These are phyloP conservation scores for Catharanthus roseus DNA, from an alignment of 257 asterid genomes.

Conservation along the genomic window DNA sequence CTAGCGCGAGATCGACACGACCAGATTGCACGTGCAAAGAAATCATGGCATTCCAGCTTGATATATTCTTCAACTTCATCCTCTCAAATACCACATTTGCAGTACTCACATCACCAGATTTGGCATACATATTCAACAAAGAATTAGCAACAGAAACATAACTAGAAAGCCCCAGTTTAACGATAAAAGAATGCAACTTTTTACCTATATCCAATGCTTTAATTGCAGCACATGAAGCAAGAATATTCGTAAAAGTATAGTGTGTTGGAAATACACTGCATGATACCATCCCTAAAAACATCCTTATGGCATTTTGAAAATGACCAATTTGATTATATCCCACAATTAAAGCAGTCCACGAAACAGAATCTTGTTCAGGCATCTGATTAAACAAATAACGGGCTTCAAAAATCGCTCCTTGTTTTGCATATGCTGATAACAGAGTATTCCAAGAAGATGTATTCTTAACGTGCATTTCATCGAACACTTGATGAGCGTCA, in stretches of 20 bases:
- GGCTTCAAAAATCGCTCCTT: slow-evolving; percentile 50
- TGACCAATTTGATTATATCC: slow-evolving; percentile 57
- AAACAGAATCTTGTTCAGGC: slow-evolving; percentile 65
- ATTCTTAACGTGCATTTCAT: slow-evolving; percentile 58
- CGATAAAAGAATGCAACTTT: slow-evolving; percentile 65
- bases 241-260: slow-evolving; percentile 57
- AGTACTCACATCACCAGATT: slow-evolving; percentile 44
- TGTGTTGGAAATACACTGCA: slow-evolving; percentile 46
- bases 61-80: slow-evolving; percentile 47
- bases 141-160: slow-evolving; percentile 64
- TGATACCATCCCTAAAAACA: slow-evolving; percentile 62
- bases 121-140: slow-evolving; percentile 75
- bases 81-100: slow-evolving; percentile 48
- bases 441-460: slow-evolving; percentile 70
- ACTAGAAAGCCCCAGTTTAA: slow-evolving; percentile 49
- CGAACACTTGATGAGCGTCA: slow-evolving; percentile 61
- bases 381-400: slow-evolving; percentile 37
- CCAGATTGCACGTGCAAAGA: slow-evolving; percentile 65
- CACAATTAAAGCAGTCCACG: slow-evolving; percentile 81
- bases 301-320: slow-evolving; percentile 33
- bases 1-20: slow-evolving; percentile 44
- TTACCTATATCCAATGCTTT: slow-evolving; percentile 47
- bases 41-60: slow-evolving; percentile 60
- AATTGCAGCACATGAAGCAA: slow-evolving; percentile 59
- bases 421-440: slow-evolving; percentile 65